A percentile compares a stretch with the other conserved stretches of the same genome.
These are phyloP conservation scores for Globisporangium barbulae DNA, from an alignment of 352 stramenopile genomes.

Conservation along the genomic window DNA sequence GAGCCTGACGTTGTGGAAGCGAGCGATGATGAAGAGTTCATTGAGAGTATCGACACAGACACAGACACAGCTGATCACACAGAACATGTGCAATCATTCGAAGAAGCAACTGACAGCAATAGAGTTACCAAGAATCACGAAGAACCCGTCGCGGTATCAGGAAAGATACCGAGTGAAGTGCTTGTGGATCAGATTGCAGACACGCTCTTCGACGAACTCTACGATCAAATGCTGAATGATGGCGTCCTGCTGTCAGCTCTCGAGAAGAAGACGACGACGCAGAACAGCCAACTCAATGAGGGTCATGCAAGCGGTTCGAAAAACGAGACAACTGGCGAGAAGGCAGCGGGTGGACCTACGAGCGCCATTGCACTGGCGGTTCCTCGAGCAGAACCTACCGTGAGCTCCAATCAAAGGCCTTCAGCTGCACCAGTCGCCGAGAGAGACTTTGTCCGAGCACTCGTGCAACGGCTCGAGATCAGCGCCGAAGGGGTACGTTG, in stretches of 20 bases:
- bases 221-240: not conserved
- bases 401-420: not conserved
- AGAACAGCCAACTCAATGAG: not conserved
- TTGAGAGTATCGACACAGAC: not conserved
- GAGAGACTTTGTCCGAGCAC: slow-evolving; percentile 1
- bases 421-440: not conserved
- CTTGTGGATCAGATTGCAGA: not conserved
- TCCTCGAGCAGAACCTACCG: not conserved
- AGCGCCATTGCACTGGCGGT: not conserved
- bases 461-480: slow-evolving; percentile 7
- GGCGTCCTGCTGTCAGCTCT: no score
- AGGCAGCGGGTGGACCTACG: not conserved
- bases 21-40: not conserved
- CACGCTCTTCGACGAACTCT: slow-evolving; percentile 9
- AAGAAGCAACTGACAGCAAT: not conserved
- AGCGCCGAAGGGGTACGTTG: not conserved
- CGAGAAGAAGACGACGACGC: not conserved
- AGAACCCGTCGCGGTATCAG: not conserved
- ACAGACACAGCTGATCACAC: not conserved
- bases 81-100: not conserved
- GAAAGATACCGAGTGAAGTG: not conserved
- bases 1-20: not conserved
- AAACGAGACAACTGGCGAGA: not conserved
- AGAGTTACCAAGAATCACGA: no score
- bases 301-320: not conserved